phyloP scores from a whole-genome alignment of 495 filamentous ascomycete species.

The Aspergillus coremiiformis region DNA sequence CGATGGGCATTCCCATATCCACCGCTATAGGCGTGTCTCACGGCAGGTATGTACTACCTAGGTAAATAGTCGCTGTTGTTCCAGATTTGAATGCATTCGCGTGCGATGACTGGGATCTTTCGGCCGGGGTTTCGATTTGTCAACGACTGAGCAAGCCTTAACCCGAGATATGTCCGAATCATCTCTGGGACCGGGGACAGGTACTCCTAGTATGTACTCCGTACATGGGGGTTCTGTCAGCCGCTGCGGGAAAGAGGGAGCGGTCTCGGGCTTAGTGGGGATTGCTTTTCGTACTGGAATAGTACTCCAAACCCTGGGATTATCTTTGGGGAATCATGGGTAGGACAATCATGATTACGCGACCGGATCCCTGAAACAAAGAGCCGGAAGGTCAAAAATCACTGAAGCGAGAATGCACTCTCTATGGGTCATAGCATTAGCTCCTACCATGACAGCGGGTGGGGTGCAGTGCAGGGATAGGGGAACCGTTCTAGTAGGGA shows the following conservation, averaged over 20 bases:
- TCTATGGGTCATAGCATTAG: too few relatives aligned
- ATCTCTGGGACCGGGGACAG: too few relatives aligned
- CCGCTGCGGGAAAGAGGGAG: background rate
- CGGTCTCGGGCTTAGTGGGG: background rate
- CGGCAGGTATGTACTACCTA: background rate
- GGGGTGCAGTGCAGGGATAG: background rate
- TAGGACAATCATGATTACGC: background rate
- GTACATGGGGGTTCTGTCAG: background rate
- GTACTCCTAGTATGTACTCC: background rate
- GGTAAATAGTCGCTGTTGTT: background rate
- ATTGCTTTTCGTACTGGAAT: background rate
- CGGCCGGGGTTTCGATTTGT: background rate
- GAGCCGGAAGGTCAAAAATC: background rate
- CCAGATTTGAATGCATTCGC: background rate
- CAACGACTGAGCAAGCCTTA: background rate
- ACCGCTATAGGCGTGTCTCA: background rate
- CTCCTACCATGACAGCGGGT: background rate
- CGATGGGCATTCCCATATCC: background rate
- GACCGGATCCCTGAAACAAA: background rate
- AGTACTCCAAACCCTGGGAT: background rate
- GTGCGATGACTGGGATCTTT: background rate
- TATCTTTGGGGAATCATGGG: background rate
- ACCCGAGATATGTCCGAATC: background rate
- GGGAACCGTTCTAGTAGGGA: background rate
- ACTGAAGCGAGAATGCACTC: background rate